A percentile compares a stretch with the other conserved stretches of the same genome.
Evolutionary conservation across 495 filamentous ascomycete species (phyloP).

Genomic region (Aspergillus taichungensis): DNA sequence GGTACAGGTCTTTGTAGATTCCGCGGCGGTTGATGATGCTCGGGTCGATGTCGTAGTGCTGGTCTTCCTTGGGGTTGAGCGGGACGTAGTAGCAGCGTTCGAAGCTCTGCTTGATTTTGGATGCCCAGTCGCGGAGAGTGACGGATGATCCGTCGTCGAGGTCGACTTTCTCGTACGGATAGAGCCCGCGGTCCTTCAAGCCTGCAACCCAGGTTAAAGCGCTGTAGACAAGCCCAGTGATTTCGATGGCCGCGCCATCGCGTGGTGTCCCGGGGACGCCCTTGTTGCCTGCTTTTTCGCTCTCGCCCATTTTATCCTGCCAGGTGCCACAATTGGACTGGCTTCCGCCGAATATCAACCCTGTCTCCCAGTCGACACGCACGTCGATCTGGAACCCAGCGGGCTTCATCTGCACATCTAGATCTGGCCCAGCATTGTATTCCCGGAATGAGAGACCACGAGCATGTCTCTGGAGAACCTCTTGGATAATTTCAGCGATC

Average conservation of each 20-base stretch:
- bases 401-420: slow-evolving; percentile 89
- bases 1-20: slow-evolving; percentile 96
- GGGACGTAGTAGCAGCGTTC: slow-evolving; percentile 88
- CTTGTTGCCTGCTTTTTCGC: slow-evolving; percentile 79
- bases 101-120: slow-evolving; percentile 74
- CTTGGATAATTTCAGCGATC: slow-evolving; percentile 83
- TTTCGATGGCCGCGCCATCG: slow-evolving; percentile 92
- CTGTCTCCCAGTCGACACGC: slow-evolving; percentile 84
- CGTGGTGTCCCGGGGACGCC: slow-evolving; percentile 92
- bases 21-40: slow-evolving; percentile 76
- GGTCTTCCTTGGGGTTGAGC: slow-evolving; percentile 53
- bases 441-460: slow-evolving; percentile 83
- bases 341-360: slow-evolving; percentile 88
- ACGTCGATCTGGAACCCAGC: slow-evolving; percentile 89
- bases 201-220: slow-evolving; percentile 68
- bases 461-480: slow-evolving; percentile 86
- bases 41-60: slow-evolving; percentile 69
- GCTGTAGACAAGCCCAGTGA: slow-evolving; percentile 87
- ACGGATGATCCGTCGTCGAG: slow-evolving; percentile 47
- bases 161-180: slow-evolving; percentile 62
- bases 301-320: slow-evolving; percentile 99
- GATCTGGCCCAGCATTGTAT: slow-evolving; percentile 78
- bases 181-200: slow-evolving; percentile 57
- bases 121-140: slow-evolving; percentile 72
- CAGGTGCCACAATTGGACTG: slow-evolving; percentile 95